phyloP scores from a whole-genome alignment of 805 yeast species.

The Lipomyces lipofer region DNA sequence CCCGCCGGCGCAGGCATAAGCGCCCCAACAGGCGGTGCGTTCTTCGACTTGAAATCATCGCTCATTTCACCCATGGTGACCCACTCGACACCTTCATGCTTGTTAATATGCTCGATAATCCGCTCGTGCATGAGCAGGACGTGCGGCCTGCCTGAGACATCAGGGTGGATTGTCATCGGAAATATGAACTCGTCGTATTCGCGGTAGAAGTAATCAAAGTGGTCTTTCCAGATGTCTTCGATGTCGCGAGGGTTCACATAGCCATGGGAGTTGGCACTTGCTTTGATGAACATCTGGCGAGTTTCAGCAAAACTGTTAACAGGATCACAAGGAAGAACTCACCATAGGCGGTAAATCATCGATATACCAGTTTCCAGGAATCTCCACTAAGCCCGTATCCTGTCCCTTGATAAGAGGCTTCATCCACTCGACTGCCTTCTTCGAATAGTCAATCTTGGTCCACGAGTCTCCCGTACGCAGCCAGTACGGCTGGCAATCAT shows the following conservation, averaged over 20 bases:
- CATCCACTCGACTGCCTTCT: slow-evolving; percentile 44
- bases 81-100: slow-evolving; percentile 46
- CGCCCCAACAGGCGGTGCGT: slow-evolving; percentile 39
- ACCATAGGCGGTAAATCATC: slow-evolving; percentile 46
- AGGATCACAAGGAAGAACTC: background rate
- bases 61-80: slow-evolving; percentile 44
- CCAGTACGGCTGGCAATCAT: slow-evolving; percentile 45
- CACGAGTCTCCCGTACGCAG: slow-evolving; percentile 43
- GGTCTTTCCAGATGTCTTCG: slow-evolving; percentile 45
- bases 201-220: slow-evolving; percentile 43
- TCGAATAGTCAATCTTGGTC: slow-evolving; percentile 43
- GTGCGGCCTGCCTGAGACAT: slow-evolving; percentile 44
- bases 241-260: slow-evolving; percentile 43
- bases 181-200: slow-evolving; percentile 44
- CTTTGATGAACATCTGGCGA: slow-evolving; percentile 40
- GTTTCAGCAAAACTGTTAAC: background rate
- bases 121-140: slow-evolving; percentile 43
- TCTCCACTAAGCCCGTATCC: slow-evolving; percentile 43
- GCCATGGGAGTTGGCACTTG: slow-evolving; percentile 40
- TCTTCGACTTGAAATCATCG: slow-evolving; percentile 39
- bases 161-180: slow-evolving; percentile 45
- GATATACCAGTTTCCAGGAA: slow-evolving; percentile 44
- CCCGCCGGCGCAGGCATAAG: slow-evolving; percentile 35
- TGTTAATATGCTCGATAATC: slow-evolving; percentile 42
- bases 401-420: slow-evolving; percentile 41